Evolutionary conservation across 768 basidiomycete species (phyloP).

Genomic region (Tricholomella constricta): DNA sequence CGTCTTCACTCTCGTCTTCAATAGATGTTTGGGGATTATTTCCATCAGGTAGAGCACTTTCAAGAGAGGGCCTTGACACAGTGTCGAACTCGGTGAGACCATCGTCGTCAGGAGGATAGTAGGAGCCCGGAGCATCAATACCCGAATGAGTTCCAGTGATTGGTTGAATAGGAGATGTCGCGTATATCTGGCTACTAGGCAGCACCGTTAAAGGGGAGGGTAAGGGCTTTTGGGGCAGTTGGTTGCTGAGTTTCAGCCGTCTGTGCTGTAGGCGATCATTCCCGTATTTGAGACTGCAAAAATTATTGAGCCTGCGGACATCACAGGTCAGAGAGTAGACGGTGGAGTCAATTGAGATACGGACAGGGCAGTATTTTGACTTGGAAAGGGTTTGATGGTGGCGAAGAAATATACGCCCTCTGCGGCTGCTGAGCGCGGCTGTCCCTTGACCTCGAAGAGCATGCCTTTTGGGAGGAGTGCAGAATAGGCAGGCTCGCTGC

Average conservation of each 20-base stretch:
- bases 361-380: constrained; percentile 69
- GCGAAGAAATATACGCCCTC: constrained; percentile 68
- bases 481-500: constrained; percentile 33
- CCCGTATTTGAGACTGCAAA: constrained; percentile 84
- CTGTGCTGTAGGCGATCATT: constrained; percentile 78
- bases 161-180: constrained; percentile 31
- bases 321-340: not conserved
- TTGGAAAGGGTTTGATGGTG: constrained; percentile 77
- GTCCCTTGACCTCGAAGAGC: constrained; percentile 73
- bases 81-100: constrained; percentile 12
- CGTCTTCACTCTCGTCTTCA: constrained; percentile 53
- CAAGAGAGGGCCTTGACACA: constrained; percentile 8
- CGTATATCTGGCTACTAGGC: constrained; percentile 36
- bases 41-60: constrained; percentile 7
- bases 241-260: constrained; percentile 43
- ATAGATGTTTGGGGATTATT: constrained; percentile 3
- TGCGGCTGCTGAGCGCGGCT: constrained; percentile 48
- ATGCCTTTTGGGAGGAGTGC: constrained; percentile 40
- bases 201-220: constrained; percentile 25
- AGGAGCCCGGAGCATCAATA: constrained; percentile 9
- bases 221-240: constrained; percentile 23
- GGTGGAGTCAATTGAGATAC: constrained; percentile 19
- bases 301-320: constrained; percentile 59
- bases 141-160: constrained; percentile 1
- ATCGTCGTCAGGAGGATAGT: constrained; percentile 8